Percentiles rank a stretch among this genome's conserved stretches.
phyloP scores from a whole-genome alignment of 2,329 filamentous ascomycete species.

The Cladorrhinum sp. region DNA sequence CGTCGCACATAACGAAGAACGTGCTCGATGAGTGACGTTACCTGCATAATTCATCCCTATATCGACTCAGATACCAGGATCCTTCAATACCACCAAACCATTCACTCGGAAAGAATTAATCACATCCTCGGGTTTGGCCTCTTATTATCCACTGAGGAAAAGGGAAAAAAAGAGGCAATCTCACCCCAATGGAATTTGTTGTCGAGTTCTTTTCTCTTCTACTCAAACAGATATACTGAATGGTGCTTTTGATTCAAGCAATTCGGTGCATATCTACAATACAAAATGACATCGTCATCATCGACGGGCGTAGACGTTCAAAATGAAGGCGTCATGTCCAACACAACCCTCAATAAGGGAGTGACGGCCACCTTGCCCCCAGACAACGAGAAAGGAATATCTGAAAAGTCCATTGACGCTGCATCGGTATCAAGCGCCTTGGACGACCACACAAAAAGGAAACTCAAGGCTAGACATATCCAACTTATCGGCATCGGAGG shows the following conservation, averaged over 20 bases:
- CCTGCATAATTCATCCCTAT: background rate
- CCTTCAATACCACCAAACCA: background rate
- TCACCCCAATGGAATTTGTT: constrained; percentile 27
- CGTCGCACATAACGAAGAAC: background rate
- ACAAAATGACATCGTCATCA: background rate
- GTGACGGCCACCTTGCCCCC: background rate
- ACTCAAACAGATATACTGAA: constrained; percentile 29
- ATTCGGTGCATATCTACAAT: background rate
- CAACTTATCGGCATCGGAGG: constrained; percentile 61
- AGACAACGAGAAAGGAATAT: constrained; percentile 14
- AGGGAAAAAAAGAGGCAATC: too few species aligned
- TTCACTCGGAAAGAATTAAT: background rate
- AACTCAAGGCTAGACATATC: constrained; percentile 54
- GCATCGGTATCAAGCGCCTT: constrained; percentile 15
- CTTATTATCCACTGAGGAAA: too few species aligned
- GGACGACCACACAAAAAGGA: constrained; percentile 47
- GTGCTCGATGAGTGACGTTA: background rate
- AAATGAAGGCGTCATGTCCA: background rate
- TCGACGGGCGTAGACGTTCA: constrained; percentile 16
- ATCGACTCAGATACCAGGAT: background rate
- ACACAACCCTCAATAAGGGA: background rate
- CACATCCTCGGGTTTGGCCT: too few species aligned
- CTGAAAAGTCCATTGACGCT: constrained; percentile 11
- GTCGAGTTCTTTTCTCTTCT: constrained; percentile 32
- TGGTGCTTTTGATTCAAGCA: background rate